Base-by-base conservation (phyloP, 768 basidiomycete species). In the Cystobasidium tubakii region DNA sequence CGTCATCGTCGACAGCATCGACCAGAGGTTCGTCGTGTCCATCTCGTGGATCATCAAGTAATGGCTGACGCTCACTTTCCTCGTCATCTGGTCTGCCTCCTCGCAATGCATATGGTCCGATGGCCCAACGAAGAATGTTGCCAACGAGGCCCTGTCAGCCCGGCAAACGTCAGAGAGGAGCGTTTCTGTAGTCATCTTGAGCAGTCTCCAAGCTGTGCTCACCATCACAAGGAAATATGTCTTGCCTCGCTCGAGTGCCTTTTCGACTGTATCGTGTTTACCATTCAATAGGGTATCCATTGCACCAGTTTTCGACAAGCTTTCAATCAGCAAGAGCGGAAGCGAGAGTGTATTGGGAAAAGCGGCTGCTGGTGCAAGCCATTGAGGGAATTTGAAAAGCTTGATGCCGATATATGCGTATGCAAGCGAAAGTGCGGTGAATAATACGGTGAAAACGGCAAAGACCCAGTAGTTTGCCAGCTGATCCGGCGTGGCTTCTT, bases 41-140 rank as follows among this genome's bases (percentile, higher is more conserved):
- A 21, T 60, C 29, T 31, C 64, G 33, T 46, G 34, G 29, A 31
- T 43, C 42, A 1, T 50, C 46, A 15, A 53, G 53, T 19, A 65
- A 63, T 9, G 62, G 62, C 62, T 66, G 36, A 15, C 42, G 50
- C 36, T 63, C 43, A 6, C 25, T 31, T 33, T 73, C 62, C 19
- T 46, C 43, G 27, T 29, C 42, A 19, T 34, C 25, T 43, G 36
- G 29, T 50, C 62, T 31, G 25, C 54, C 25, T 55, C 50, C 27
- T 7, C 57, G 17, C 15, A 73, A 57, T 1, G 62, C n/a, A 46
- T 65, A 64, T 2, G 73, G 73, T 33, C 73, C 73, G 13, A 73
- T 17, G n/a, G 73, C 73, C 42, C 62, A 73, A n/a, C 73, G 34
- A 31, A 73, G 1, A 31, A 73, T 65, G 73, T 73, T 73, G 7